Evolutionary conservation across 2,329 filamentous ascomycete genomes (phyloP), one percentile per base, ranked within the genome.

Genomic region (Cladobotryum protrusum): DNA sequence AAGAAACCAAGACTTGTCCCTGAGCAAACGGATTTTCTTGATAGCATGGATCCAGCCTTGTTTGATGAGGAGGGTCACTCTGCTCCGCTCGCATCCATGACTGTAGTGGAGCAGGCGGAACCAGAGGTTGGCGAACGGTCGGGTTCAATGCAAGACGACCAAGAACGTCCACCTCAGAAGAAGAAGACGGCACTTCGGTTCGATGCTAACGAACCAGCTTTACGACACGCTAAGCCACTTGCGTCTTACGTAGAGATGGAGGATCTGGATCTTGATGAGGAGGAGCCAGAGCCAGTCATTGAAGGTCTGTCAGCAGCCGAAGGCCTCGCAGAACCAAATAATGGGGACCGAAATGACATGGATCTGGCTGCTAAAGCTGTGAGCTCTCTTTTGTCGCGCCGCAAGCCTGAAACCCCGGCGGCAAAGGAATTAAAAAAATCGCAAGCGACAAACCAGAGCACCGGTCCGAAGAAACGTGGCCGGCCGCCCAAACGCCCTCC

Each of bases 21-120:
- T 18, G 62, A 60, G 40, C 59, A 53, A 1, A 54, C 65, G 20
- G 63, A 67, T 43, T 63, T 65, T 40, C 65, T 60, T 49, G 66
- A 59, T 56, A 77, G 58, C 44, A 69, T 82, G 63, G 78, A 82
- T 49, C 78, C 78, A 3, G 78, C 78, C 1, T 63, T 82, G 15
- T 74, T 77, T 48, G 63, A 63, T n/a, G 49, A 48, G 14, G 39
- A 49, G 6, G 46, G 39, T 3, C 46, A 52, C 5, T 33, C 52
- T 8, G 48, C 49, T 15, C 53, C 57, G 35, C 55, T 58, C 35
- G 52, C 47, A 45, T 52, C 60, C 13, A 59, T 52, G 57, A 60
- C 54, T 43, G 47, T 48, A 53, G 46, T 40, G 12, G 48, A 53
- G 15, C 58, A 48, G 8, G 44, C 47, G 7, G 48, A 56, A n/a